Conservation (phyloP, 495 filamentous ascomycete genomes). For the Trichoderma parareesei region DNA sequence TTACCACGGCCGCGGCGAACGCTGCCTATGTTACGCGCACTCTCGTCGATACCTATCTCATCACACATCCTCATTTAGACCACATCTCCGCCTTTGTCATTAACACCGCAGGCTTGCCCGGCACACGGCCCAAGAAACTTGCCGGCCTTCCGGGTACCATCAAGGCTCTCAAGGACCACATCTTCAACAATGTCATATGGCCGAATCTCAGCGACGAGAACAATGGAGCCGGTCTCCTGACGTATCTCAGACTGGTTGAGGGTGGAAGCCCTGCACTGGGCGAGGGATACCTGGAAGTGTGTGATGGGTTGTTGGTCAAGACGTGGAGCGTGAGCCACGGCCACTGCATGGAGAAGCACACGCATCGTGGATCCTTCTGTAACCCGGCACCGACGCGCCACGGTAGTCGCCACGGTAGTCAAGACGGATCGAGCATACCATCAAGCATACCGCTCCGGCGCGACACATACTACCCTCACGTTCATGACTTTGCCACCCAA, state of each 20-base stretch:
- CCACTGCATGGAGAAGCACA: conserved; percentile 66
- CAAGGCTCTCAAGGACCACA: conserved; percentile 78
- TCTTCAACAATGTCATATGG: conserved; percentile 98
- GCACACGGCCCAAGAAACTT: conserved; percentile 66
- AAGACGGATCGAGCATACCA: conserved; percentile 18
- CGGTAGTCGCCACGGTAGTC: conserved; percentile 33
- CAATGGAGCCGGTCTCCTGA: conserved; percentile 84
- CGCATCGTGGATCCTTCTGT: conserved; percentile 47
- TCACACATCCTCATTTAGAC: conserved; percentile 92
- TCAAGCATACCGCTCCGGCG: background rate
- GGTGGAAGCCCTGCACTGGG: conserved; percentile 78
- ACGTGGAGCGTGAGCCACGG: conserved; percentile 80
- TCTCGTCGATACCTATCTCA: conserved; percentile 76
- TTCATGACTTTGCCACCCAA: background rate
- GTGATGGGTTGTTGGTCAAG: conserved; percentile 71
- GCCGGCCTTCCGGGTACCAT: conserved; percentile 82
- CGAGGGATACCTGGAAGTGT: conserved; percentile 78
- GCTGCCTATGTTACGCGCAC: conserved; percentile 68
- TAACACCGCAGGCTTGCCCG: conserved; percentile 78
- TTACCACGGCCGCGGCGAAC: conserved; percentile 58
- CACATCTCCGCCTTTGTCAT: conserved; percentile 87
- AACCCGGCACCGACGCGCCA: conserved; percentile 23
- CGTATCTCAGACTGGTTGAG: conserved; percentile 78
- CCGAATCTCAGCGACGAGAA: conserved; percentile 95
- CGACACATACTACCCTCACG: conserved; percentile 11